These are phyloP conservation scores for Dactylellina haptotyla DNA, from an alignment of 2,329 filamentous ascomycete species.

Conservation along the genomic window DNA sequence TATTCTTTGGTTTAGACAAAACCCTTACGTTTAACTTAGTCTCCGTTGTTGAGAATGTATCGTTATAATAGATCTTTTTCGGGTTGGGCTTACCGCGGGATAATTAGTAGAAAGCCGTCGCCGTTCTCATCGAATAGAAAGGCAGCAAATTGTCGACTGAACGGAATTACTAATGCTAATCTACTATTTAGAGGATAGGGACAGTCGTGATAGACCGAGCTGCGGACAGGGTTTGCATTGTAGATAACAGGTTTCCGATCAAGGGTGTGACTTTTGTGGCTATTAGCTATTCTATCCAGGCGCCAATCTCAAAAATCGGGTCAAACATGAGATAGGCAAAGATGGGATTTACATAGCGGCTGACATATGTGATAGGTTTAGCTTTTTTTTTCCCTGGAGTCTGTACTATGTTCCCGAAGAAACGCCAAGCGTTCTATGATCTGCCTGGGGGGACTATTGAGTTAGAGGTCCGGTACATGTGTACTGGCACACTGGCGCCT, in stretches of 20 bases:
- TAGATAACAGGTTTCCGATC: not conserved
- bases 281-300: not conserved
- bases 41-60: no score
- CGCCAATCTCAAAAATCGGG: no score
- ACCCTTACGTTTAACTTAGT: no score
- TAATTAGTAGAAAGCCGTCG: not conserved
- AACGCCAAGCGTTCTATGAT: constrained; percentile 25
- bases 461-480: not conserved
- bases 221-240: not conserved
- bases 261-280: not conserved
- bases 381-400: no score
- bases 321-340: no score
- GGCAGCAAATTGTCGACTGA: constrained; percentile 17
- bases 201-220: not conserved
- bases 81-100: constrained; percentile 6
- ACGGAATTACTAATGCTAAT: constrained; percentile 34
- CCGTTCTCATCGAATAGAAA: constrained; percentile 32
- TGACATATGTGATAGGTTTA: no score
- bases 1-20: no score
- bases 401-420: no score
- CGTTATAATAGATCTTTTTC: not conserved
- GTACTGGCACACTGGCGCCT: no score
- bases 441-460: constrained; percentile 38
- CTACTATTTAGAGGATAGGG: not conserved
- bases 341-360: no score